These are phyloP conservation scores for Penicillium crystallinum DNA, from an alignment of 495 filamentous ascomycete genomes.

Conservation along the genomic window DNA sequence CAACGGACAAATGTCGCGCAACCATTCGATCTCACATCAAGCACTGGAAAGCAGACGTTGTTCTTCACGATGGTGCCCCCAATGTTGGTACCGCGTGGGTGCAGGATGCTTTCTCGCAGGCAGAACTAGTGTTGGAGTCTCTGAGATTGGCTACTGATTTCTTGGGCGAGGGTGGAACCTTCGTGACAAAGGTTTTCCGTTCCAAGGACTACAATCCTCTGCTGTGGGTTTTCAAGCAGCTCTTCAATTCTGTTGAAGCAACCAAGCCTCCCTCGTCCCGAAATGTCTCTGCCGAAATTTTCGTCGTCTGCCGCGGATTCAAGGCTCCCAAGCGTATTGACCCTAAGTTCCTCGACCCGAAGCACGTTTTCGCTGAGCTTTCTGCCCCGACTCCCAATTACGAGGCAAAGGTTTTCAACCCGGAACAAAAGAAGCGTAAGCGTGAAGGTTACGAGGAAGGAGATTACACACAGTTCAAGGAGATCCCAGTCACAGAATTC, in stretches of 20 bases:
- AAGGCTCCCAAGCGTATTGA: slow-evolving; percentile 91
- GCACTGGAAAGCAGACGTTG: slow-evolving; percentile 94
- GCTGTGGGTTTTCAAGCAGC: slow-evolving; percentile 96
- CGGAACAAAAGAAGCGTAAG: slow-evolving; percentile 94
- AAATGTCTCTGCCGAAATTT: slow-evolving; percentile 96
- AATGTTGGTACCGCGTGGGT: slow-evolving; percentile 98
- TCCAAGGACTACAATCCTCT: slow-evolving; percentile 97
- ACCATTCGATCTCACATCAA: slow-evolving; percentile 88
- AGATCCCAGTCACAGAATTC: slow-evolving; percentile 82
- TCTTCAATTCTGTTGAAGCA: slow-evolving; percentile 90
- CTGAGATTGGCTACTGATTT: slow-evolving; percentile 95
- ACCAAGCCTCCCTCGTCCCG: slow-evolving; percentile 95
- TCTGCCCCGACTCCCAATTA: slow-evolving; percentile 85
- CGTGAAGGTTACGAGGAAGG: slow-evolving; percentile 96
- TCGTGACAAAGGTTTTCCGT: slow-evolving; percentile 96
- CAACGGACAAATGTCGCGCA: slow-evolving; percentile 92
- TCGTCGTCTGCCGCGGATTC: slow-evolving; percentile 92
- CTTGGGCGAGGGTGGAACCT: slow-evolving; percentile 80
- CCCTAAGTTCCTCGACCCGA: slow-evolving; percentile 85
- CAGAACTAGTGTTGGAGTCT: slow-evolving; percentile 86
- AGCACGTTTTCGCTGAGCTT: slow-evolving; percentile 92
- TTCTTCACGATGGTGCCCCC: slow-evolving; percentile 97
- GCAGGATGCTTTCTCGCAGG: slow-evolving; percentile 97
- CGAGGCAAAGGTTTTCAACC: slow-evolving; percentile 96
- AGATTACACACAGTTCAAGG: slow-evolving; percentile 88